Base-by-base conservation (phyloP, 768 basidiomycete genomes). In the Suillus plorans region DNA sequence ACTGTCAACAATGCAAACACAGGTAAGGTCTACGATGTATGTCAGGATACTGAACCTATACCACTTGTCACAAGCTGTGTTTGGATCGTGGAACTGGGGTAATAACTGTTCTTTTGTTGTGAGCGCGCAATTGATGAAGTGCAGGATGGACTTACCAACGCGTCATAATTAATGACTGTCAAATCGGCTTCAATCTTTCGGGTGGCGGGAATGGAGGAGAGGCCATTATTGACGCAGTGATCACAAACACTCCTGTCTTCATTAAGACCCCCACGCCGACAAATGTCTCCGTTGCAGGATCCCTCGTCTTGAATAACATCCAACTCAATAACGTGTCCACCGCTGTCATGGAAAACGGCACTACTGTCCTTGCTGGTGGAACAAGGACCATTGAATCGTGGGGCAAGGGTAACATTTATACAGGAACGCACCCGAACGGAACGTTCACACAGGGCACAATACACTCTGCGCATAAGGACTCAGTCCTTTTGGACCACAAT, bases 331-430 rank as follows among this genome's bases (percentile, higher is more conserved):
- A 77, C 34, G 78, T 79, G 18, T 61, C 71, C 3, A 69, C 44
- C 8, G 76, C 74, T 36, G 42, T 93, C 28, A 82, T 88, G 49
- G 79, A 76, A 5, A 79, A 79, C 37, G 87, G 88, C 6, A 74
- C 74, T 7, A 80, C 79, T 7, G 81, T 89, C 8, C 82, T 91
- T 18, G 71, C 75, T 22, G 91, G 91, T 28, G 87, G 86, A 31
- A 77, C 77, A n/a, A 78, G 66, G 50, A 80, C 74, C 0, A 82
- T 84, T 63, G 61, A 69, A 3, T 76, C 78, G 41, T 84, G 82
- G 82, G 81, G 71, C 0, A 81, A 84, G 65, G 82, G 82, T 47
- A 79, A 82, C 60, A 78, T 87, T 16, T 92, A 82, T 75, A 77
- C 74, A 14, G 89, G 89, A 28, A 80, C 82, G 1, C 79, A 75